Evolutionary conservation across 768 basidiomycete species (phyloP).

Genomic region (Boletellus ananas): DNA sequence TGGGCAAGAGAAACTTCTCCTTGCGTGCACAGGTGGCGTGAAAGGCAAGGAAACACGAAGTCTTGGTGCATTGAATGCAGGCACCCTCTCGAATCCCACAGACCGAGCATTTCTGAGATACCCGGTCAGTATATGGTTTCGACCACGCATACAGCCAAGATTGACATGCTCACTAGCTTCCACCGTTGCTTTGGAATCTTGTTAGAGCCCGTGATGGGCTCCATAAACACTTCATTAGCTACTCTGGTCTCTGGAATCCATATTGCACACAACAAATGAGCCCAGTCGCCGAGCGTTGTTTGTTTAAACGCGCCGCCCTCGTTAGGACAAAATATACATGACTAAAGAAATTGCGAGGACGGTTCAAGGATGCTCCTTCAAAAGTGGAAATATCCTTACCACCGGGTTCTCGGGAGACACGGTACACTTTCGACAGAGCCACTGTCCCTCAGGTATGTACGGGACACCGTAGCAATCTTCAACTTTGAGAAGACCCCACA

Average conservation of each 20-base stretch:
- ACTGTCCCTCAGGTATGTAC: constrained; percentile 99
- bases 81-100: constrained; percentile 69
- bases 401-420: constrained; percentile 97
- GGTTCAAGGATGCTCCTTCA: not conserved
- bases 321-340: constrained; percentile 93
- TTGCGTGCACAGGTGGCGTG: constrained; percentile 93
- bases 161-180: constrained; percentile 70
- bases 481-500: constrained; percentile 7
- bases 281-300: constrained; percentile 89
- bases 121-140: constrained; percentile 8
- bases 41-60: constrained; percentile 88
- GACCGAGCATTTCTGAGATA: constrained; percentile 54
- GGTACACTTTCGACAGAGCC: constrained; percentile 98
- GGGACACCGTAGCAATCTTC: constrained; percentile 98
- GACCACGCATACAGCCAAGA: not conserved
- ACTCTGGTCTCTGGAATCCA: constrained; percentile 96
- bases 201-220: constrained; percentile 89
- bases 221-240: constrained; percentile 96
- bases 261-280: constrained; percentile 93
- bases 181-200: constrained; percentile 85
- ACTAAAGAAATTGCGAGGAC: constrained; percentile 40
- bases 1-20: constrained; percentile 78
- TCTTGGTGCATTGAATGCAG: constrained; percentile 93
- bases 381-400: constrained; percentile 42
- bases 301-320: constrained; percentile 99